Base-by-base conservation (phyloP, 345 rosid genomes). In the Eucalyptus sp. region DNA sequence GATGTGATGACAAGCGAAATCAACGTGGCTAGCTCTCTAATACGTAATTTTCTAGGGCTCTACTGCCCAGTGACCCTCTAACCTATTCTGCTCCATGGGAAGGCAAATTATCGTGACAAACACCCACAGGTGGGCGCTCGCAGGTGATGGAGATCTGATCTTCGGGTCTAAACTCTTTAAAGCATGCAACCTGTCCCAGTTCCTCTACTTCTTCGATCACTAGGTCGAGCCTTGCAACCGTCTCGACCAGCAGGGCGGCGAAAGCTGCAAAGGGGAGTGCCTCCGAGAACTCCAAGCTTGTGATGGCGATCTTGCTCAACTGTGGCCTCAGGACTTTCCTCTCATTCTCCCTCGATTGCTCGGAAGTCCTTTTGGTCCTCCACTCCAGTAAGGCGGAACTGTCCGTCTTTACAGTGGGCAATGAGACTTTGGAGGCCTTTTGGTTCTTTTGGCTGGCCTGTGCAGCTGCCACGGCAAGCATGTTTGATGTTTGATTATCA, bases 251-350 rank as follows among this genome's bases (percentile, higher is more conserved):
- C 92, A 95, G 86, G 31, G 98, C 94, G 8, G 98, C 98, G 84
- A 96, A 96, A 46, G 98, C 97, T 10, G 99, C 98, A n/a, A 96
- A 96, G 1, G 99, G 99, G 46, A 96, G 95, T 27, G 98, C 99
- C 87, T 95, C 99, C 8, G 96, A 94, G 90, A 96, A 96, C 79
- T 96, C 97, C 1, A 96, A 92, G 51, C 96, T 94, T 5, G 95
- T 95, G 86, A 95, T 87, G 12, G 94, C 97, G 6, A 94, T 94
- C 90, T 94, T 96, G 71, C 97, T 95, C 91, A 94, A 51, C 89
- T 95, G 98, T 9, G 96, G 96, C 91, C 98, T 92, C 85, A 97
- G 71, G 62, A 88, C 90, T 90, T 92, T 96, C 90, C 96, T 87
- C 80, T 94, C 95, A 4, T 88, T 88, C 22, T 88, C 93, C 81